Percentiles rank a stretch among this genome's conserved stretches.
phyloP scores from a whole-genome alignment of 2,329 filamentous ascomycete species.

The Aureobasidium sp. region DNA sequence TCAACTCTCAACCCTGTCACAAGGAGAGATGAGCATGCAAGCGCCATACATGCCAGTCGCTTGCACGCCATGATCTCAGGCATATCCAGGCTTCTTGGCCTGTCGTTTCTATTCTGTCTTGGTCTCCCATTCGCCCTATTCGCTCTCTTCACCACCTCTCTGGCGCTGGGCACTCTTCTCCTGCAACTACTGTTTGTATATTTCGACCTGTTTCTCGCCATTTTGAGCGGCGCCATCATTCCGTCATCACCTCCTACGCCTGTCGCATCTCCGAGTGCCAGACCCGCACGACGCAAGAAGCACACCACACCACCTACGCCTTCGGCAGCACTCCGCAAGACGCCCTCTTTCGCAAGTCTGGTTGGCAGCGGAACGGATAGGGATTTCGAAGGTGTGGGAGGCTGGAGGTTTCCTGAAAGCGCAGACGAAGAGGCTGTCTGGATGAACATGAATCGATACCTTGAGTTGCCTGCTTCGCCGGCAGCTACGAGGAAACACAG shows the following conservation, averaged over 20 bases:
- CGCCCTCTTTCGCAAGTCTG: slow-evolving; percentile 27
- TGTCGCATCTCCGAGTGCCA: slow-evolving; percentile 20
- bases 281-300: slow-evolving; percentile 16
- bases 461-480: slow-evolving; percentile 27
- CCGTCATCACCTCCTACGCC: slow-evolving; percentile 21
- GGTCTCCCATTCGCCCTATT: slow-evolving; percentile 30
- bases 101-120: slow-evolving; percentile 4
- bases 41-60: background rate
- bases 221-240: slow-evolving; percentile 24
- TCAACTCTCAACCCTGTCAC: background rate
- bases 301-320: slow-evolving; percentile 12
- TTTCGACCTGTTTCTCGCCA: slow-evolving; percentile 32
- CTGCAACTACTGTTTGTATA: slow-evolving; percentile 34
- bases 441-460: slow-evolving; percentile 35
- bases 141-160: slow-evolving; percentile 30
- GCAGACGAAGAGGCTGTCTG: slow-evolving; percentile 36
- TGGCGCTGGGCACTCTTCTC: slow-evolving; percentile 31
- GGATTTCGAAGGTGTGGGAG: slow-evolving; percentile 38
- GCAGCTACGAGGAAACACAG: slow-evolving; percentile 10
- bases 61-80: background rate
- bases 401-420: slow-evolving; percentile 27
- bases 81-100: background rate
- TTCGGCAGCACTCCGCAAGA: slow-evolving; percentile 21
- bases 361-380: slow-evolving; percentile 23
- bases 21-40: background rate